These are phyloP conservation scores for Cytospora schulzeri DNA, from an alignment of 2,329 filamentous ascomycete species.

Conservation along the genomic window DNA sequence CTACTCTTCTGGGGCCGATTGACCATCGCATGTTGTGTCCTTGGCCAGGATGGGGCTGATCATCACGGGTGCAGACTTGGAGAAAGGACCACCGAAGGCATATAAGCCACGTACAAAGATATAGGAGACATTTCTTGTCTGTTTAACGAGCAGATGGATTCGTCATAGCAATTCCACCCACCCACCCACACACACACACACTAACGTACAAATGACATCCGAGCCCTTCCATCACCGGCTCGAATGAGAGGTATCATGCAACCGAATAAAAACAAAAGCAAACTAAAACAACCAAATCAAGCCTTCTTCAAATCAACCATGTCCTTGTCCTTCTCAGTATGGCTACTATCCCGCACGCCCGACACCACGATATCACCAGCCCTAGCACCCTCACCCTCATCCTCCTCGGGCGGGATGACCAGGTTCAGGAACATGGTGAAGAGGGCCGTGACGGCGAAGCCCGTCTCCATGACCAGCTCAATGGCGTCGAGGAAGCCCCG, in stretches of 20 bases:
- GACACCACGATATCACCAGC: conserved; percentile 4
- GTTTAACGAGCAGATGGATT: background rate
- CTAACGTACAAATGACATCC: background rate
- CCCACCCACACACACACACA: too few species aligned
- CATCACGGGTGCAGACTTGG: background rate
- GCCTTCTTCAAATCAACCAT: background rate
- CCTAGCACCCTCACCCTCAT: conserved; percentile 65
- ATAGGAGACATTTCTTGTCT: background rate
- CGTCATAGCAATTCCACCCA: background rate
- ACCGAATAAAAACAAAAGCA: background rate
- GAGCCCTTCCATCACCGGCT: background rate
- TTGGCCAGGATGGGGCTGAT: background rate
- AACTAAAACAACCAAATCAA: background rate
- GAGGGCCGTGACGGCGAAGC: conserved; percentile 74
- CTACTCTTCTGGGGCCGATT: background rate
- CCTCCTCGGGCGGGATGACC: conserved; percentile 72
- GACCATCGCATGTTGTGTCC: background rate
- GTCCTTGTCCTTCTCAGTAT: background rate
- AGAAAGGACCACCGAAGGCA: background rate
- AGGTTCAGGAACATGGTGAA: conserved; percentile 75
- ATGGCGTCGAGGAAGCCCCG: conserved; percentile 76
- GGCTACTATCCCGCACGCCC: background rate
- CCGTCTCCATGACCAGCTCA: conserved; percentile 71
- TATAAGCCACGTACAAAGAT: background rate
- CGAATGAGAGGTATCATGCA: background rate